These are phyloP conservation scores for Coprinopsis marcescibilis DNA, from an alignment of 768 basidiomycete species.

Conservation along the genomic window DNA sequence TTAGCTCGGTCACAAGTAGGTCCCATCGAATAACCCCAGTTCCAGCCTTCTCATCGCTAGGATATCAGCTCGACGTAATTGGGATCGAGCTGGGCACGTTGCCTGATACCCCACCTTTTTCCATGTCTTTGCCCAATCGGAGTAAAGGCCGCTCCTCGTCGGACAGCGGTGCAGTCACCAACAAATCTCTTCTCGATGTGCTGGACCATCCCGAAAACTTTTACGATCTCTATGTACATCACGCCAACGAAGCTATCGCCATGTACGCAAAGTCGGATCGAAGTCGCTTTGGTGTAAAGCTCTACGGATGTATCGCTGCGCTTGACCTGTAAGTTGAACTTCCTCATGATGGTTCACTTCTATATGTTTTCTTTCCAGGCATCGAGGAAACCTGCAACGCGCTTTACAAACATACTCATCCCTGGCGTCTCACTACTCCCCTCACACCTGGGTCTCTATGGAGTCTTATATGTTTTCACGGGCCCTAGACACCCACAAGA, in stretches of 20 bases:
- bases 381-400: conserved; percentile 54
- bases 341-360: background rate
- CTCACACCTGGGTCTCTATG: conserved; percentile 74
- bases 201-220: conserved; percentile 55
- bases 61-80: conserved; percentile 73
- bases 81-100: conserved; percentile 72
- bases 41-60: conserved; percentile 1
- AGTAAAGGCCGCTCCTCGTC: conserved; percentile 7
- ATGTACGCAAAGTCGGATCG: conserved; percentile 80
- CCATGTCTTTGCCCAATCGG: conserved; percentile 31
- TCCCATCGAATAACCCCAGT: conserved; percentile 8
- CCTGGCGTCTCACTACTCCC: conserved; percentile 82
- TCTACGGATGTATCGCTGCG: conserved; percentile 83
- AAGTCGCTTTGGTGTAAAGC: conserved; percentile 76
- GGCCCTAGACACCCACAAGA: conserved; percentile 62
- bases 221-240: conserved; percentile 67
- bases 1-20: conserved; percentile 81
- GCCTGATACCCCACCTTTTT: conserved; percentile 69
- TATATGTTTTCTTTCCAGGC: conserved; percentile 33
- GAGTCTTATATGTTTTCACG: conserved; percentile 75
- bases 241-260: conserved; percentile 80
- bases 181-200: conserved; percentile 54
- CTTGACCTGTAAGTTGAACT: conserved; percentile 69
- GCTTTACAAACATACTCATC: conserved; percentile 72
- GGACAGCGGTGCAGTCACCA: conserved; percentile 40